Conservation (phyloP, 768 basidiomycete genomes). For the Scleroderma bovista region DNA sequence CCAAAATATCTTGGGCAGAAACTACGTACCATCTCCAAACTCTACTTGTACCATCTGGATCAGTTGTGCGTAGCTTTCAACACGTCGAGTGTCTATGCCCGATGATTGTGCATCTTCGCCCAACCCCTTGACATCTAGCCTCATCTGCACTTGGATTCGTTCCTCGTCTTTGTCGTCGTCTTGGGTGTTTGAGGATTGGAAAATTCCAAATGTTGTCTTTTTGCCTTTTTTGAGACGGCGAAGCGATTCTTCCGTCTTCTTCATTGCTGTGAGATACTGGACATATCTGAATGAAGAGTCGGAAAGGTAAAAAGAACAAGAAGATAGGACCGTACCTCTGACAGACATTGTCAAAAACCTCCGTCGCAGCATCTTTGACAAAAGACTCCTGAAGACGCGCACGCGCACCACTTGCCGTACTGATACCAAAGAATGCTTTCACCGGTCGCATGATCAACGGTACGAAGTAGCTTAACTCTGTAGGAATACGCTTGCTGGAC, state of each 20-base stretch:
- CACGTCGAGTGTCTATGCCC: slow-evolving; percentile 54
- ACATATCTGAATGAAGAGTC: slow-evolving; percentile 53
- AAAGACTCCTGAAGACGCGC: slow-evolving; percentile 50
- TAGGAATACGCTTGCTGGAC: slow-evolving; percentile 65
- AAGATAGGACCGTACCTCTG: slow-evolving; percentile 42
- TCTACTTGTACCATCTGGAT: slow-evolving; percentile 53
- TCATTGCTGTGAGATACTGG: slow-evolving; percentile 73
- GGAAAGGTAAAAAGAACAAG: background rate
- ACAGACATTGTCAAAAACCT: slow-evolving; percentile 67
- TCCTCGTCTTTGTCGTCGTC: slow-evolving; percentile 82
- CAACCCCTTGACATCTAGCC: slow-evolving; percentile 80
- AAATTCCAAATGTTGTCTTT: slow-evolving; percentile 73
- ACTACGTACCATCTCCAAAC: slow-evolving; percentile 28
- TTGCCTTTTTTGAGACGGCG: slow-evolving; percentile 84
- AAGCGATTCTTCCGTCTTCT: slow-evolving; percentile 89
- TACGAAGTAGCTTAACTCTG: slow-evolving; percentile 85
- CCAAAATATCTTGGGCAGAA: background rate
- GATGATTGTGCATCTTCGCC: slow-evolving; percentile 69
- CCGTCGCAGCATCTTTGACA: slow-evolving; percentile 45
- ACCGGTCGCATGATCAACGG: slow-evolving; percentile 75
- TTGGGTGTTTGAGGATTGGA: slow-evolving; percentile 42
- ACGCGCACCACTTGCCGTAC: slow-evolving; percentile 55
- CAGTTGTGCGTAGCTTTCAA: slow-evolving; percentile 49
- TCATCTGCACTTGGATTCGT: slow-evolving; percentile 76
- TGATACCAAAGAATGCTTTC: slow-evolving; percentile 64